Base-by-base conservation (phyloP, 2,329 filamentous ascomycete species). In the Aspergillus luchuensis region DNA sequence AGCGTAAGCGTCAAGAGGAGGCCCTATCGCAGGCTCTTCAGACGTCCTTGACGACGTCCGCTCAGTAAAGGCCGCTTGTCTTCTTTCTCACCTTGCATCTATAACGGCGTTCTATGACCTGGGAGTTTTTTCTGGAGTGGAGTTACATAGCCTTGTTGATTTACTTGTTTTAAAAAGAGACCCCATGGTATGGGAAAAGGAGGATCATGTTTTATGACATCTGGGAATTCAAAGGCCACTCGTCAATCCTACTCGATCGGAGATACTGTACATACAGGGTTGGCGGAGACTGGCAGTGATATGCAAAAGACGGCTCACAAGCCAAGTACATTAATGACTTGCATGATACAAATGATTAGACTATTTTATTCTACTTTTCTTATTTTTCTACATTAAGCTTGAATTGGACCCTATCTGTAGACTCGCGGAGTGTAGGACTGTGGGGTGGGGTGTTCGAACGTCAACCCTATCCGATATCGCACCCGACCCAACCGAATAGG, bases 1-100 rank as follows among this genome's bases (percentile, higher is more conserved):
- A 92, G 74, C 80, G 84, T 72, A 89, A 91, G 81, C 81, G 83
- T 65, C 82, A 88, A 67, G 84, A 87, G 65, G 80, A 85, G 68
- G 83, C 82, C 45, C 69, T 86, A 41, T 72, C 77, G 6, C 74
- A 80, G 63, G 79, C 80, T 28, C 63, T 82, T 61, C 68, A 77
- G 56, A 67, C 60, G n/a, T 69, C 74, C 45, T 55, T 73, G 51
- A 67, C 72, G 11, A 65, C 70, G 52, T 54, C 63, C 19, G 70
- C 70, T 28, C 69, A 70, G 63, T 75, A 61, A 71, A 50, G n/a
- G n/a, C 25, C 23, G 36, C 19, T 21, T 25, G 33, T 15, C 39
- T 52, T 25, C 39, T 55, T 58, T 47, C 43, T 50, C 47, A 38
- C 19, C 36, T 66, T 63, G 66, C 66, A 68, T 67, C 49, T 50